Conservation (phyloP, 805 yeast species). For the Wickerhamomyces strasburgensis region DNA sequence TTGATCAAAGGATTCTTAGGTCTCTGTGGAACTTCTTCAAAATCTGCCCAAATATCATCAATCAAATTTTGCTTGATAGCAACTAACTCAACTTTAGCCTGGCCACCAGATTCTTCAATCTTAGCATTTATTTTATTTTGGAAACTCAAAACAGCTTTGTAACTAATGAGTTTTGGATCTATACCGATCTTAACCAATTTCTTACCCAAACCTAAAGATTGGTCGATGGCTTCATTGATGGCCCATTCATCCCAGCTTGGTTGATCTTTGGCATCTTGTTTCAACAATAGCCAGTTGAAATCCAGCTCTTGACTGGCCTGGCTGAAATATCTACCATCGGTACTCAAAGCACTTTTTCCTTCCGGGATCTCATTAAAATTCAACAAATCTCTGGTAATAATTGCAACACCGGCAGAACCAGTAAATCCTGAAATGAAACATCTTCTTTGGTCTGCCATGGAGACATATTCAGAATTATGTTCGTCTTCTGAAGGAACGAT, state of each 20-base stretch:
- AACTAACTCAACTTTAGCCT: constrained; percentile 39
- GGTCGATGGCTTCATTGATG: constrained; percentile 46
- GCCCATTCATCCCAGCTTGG: constrained; percentile 82
- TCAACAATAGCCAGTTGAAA: constrained; percentile 70
- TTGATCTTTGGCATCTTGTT: constrained; percentile 68
- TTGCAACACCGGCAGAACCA: constrained; percentile 90
- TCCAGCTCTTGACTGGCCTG: constrained; percentile 87
- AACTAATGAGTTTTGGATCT: constrained; percentile 72
- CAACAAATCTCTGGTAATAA: constrained; percentile 53
- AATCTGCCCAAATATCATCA: constrained; percentile 66
- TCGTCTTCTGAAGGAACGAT: constrained; percentile 86
- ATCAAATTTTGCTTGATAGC: constrained; percentile 62
- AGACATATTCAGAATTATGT: constrained; percentile 88
- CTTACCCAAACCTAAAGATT: constrained; percentile 36
- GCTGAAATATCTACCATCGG: constrained; percentile 92
- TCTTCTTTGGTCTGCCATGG: constrained; percentile 75
- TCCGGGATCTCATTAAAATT: constrained; percentile 37
- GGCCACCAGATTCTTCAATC: constrained; percentile 22
- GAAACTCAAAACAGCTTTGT: constrained; percentile 30
- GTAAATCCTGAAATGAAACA: constrained; percentile 82
- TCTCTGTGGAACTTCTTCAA: constrained; percentile 60
- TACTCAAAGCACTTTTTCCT: constrained; percentile 76
- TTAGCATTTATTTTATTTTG: constrained; percentile 25
- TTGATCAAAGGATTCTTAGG: constrained; percentile 44
- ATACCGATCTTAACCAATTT: constrained; percentile 61